Evolutionary conservation across 2,329 filamentous ascomycete genomes (phyloP), one percentile per base, ranked within the genome.

Genomic region (Trichoderma gracile): DNA sequence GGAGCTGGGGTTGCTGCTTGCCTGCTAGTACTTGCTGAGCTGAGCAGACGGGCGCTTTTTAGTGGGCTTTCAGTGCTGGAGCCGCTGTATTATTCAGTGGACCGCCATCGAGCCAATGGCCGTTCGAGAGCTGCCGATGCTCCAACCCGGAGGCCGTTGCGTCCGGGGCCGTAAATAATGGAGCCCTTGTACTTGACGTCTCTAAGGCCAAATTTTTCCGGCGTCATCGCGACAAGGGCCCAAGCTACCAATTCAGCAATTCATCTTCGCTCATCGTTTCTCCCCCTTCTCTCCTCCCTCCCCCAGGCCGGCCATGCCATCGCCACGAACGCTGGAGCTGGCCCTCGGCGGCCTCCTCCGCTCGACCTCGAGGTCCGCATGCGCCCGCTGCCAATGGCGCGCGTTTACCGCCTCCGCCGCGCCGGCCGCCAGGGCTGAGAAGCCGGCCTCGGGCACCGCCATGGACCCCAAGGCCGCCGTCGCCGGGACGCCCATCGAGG

Each of bases 321-420:
- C 74, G 47, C 74, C 73, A 64, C 74, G 73, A 67, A 71, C 70
- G 60, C 68, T 78, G 65, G 70, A 72, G 25, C 66, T 73, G 68
- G 71, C 71, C 56, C 66, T 76, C 47, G 66, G 68, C 45, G 67
- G 71, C 64, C 64, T 75, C 60, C 64, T 69, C 52, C 17, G 46
- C 15, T 63, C 60, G 21, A 56, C 43, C 42, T 30, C 45, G 21
- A 76, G 72, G 60, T 75, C 73, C 42, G 74, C 78, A 58, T 85
- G 83, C 71, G 72, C 81, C 15, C 66, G 80, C 57, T 86, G 84
- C 74, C 81, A 83, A 77, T 81, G 81, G 74, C 80, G 77, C 57
- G 73, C 77, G 30, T 81, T 86, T 68, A 77, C 77, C 69, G 76
- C 78, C 19, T 81, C 84, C 2, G 77, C 80, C 65, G 55, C 70